Evolutionary conservation across 1,284 basidiomycete species (phyloP), one percentile per base, ranked within the genome.

Genomic region (Somion occarium): DNA sequence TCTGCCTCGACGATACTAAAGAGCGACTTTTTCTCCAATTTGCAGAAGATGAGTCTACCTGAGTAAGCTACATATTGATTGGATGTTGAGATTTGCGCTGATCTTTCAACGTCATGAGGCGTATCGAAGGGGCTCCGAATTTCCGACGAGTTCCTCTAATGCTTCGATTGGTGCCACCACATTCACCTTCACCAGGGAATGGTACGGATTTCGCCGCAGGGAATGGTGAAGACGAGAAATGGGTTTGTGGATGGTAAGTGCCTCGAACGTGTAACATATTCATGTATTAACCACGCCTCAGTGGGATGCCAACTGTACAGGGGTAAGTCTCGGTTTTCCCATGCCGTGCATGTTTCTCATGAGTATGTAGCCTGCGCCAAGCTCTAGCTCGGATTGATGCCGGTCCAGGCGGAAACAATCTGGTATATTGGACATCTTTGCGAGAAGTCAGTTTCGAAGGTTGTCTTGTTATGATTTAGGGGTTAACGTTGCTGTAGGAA

Each of bases 1-100:
- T 96, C 93, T 2, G 89, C 91, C 0, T 93, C 88, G 12, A 96
- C 94, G 1, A 98, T 99, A 62, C 76, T 99, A 64, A 99, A 99
- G 73, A 95, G 91, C 51, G 95, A 98, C 69, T 95, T 98, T 73
- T 98, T 98, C 79, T 85, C 84, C 1, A 93, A 93, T 58, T 66
- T 98, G 45, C 95, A 98, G 70, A 97, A 97, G 73, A 92, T 96
- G 85, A 90, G 90, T 11, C 72, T 98, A 3, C 90, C 92, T 0
- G 95, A 97, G 87, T 93, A 59, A 50, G 86, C 74, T 27, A 26
- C 34, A 5, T 24, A 26, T n/a, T 23, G 20, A 23, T 39, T 5
- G 3, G 22, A 48, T 3, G 15, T 27, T 43, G 9, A 9, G 18
- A 5, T 15, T 22, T 23, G 15, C 22, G 23, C 15, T 41, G 39